Evolutionary conservation across 306 rosid genomes (phyloP).

Genomic region (Cyamopsis tetragonoloba): DNA sequence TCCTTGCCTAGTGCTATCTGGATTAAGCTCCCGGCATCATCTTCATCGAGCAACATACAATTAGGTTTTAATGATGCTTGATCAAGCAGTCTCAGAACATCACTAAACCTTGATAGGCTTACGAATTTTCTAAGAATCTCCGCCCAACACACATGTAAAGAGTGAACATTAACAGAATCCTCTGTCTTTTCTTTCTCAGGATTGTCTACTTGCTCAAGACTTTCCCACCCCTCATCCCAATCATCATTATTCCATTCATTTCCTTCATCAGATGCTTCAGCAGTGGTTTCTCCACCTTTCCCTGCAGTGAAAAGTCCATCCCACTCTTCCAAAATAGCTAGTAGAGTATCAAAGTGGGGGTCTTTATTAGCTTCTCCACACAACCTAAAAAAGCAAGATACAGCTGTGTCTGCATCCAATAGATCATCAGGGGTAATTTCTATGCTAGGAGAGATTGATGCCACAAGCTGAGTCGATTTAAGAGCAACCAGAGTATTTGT

Average conservation of each 20-base stretch:
- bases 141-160: slow-evolving; percentile 79
- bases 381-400: slow-evolving; percentile 75
- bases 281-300: slow-evolving; percentile 45
- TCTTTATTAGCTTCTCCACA: slow-evolving; percentile 54
- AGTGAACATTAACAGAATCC: slow-evolving; percentile 47
- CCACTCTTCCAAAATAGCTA: slow-evolving; percentile 84
- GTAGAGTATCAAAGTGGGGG: slow-evolving; percentile 58
- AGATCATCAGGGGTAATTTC: slow-evolving; percentile 78
- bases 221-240: slow-evolving; percentile 99
- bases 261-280: slow-evolving; percentile 52
- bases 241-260: slow-evolving; percentile 77
- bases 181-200: slow-evolving; percentile 42
- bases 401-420: slow-evolving; percentile 51
- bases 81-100: slow-evolving; percentile 65
- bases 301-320: slow-evolving; percentile 64
- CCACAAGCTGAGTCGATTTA: slow-evolving; percentile 78
- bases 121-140: slow-evolving; percentile 65
- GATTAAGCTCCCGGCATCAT: slow-evolving; percentile 51
- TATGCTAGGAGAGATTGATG: slow-evolving; percentile 64
- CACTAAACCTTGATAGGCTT: slow-evolving; percentile 47
- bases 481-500: slow-evolving; percentile 91
- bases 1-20: slow-evolving; percentile 48
- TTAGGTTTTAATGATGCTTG: slow-evolving; percentile 51
- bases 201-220: slow-evolving; percentile 68
- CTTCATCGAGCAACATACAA: slow-evolving; percentile 68